Conservation (phyloP, 306 rosid genomes). For the Purshia tridentata region DNA sequence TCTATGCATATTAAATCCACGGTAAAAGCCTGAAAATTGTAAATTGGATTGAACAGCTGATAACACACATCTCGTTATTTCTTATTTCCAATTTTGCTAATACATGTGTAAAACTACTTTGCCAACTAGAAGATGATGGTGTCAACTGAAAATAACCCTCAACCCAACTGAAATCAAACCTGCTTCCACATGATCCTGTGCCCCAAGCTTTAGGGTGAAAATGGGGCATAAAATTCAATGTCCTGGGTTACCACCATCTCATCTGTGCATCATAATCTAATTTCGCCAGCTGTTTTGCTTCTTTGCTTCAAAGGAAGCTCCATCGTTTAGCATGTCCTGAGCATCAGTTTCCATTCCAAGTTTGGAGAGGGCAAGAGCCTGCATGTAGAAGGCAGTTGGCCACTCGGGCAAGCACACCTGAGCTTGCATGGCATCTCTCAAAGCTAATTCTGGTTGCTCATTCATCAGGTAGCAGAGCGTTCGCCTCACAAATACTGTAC, state of each 20-base stretch:
- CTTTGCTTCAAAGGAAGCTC: slow-evolving; percentile 77
- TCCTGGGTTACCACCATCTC: neutral
- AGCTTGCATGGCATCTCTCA: slow-evolving; percentile 90
- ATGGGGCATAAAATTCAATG: neutral
- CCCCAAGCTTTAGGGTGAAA: neutral
- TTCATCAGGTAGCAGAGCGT: slow-evolving; percentile 77
- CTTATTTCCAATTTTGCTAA: neutral
- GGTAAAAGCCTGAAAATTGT: neutral
- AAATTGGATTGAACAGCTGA: neutral
- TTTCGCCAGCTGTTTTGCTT: slow-evolving; percentile 80
- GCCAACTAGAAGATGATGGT: neutral
- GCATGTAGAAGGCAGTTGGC: slow-evolving; percentile 91
- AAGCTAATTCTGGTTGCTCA: slow-evolving; percentile 73
- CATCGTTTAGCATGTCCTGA: slow-evolving; percentile 89
- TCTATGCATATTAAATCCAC: neutral
- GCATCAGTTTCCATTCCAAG: slow-evolving; percentile 96
- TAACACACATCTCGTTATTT: slow-evolving; percentile 2
- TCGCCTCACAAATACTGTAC: slow-evolving; percentile 76
- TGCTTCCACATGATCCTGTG: neutral
- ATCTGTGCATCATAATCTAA: neutral
- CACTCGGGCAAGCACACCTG: slow-evolving; percentile 91
- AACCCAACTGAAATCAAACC: neutral
- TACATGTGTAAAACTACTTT: slow-evolving; percentile 6
- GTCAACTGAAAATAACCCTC: neutral
- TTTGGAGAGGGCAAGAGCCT: slow-evolving; percentile 85